A percentile compares a stretch with the other conserved stretches of the same genome.
These are phyloP conservation scores for Coemansia sp. DNA, from an alignment of 192 early-diverging fungal species.

Conservation along the genomic window DNA sequence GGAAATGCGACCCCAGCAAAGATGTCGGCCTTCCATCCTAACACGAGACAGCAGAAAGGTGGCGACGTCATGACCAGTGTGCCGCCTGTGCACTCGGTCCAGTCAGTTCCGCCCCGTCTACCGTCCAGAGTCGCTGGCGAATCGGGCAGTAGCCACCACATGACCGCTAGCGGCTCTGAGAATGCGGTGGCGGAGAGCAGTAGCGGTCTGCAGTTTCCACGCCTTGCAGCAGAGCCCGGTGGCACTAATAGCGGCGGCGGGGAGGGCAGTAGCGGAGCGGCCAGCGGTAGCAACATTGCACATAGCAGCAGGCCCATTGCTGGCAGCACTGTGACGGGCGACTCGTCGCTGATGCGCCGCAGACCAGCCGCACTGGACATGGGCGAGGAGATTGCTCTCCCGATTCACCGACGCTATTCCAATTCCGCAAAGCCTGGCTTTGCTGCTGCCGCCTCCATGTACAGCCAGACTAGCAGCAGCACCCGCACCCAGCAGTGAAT, in stretches of 20 bases:
- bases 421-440: neutral
- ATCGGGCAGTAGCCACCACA: neutral
- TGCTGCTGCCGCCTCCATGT: neutral
- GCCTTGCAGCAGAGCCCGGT: slow-evolving; percentile 4
- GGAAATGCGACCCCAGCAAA: neutral
- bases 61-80: neutral
- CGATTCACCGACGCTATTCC: slow-evolving; percentile 28
- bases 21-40: neutral
- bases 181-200: slow-evolving; percentile 8
- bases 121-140: slow-evolving; percentile 8
- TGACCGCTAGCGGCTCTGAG: neutral
- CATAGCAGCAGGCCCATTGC: slow-evolving; percentile 5
- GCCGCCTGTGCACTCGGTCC: neutral
- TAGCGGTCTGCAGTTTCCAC: slow-evolving; percentile 26
- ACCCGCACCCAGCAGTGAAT: slow-evolving; percentile 3
- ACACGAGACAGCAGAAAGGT: neutral
- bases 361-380: slow-evolving; percentile 29
- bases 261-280: slow-evolving; percentile 3
- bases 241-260: neutral
- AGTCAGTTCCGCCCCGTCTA: neutral
- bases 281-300: slow-evolving; percentile 17
- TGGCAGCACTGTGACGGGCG: slow-evolving; percentile 9
- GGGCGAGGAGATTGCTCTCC: slow-evolving; percentile 32
- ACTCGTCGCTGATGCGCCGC: slow-evolving; percentile 35
- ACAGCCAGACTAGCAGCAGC: slow-evolving; percentile 5